Evolutionary conservation across 345 rosid genomes (phyloP).

Genomic region (Conringia planisiliqua): DNA sequence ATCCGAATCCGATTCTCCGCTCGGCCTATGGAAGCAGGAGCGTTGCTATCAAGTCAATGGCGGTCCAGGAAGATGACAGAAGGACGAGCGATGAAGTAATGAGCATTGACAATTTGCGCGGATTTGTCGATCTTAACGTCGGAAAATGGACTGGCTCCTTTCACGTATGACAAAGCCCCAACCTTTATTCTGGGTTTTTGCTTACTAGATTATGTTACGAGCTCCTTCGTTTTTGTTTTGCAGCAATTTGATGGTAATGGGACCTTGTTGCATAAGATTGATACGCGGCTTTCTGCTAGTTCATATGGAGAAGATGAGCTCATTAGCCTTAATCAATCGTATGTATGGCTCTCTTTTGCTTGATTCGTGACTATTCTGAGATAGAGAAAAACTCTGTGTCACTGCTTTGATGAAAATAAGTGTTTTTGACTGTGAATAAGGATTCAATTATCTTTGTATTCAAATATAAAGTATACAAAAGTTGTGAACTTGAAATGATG

Average conservation of each 20-base stretch:
- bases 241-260: conserved; percentile 90
- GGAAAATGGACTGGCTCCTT: conserved; percentile 91
- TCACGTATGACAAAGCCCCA: conserved; percentile 38
- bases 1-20: background rate
- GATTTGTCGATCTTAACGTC: conserved; percentile 57
- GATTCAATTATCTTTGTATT: background rate
- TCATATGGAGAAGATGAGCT: conserved; percentile 90
- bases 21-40: conserved; percentile 32
- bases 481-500: background rate
- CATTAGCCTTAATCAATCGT: conserved; percentile 91
- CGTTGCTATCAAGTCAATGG: conserved; percentile 28
- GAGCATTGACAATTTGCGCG: conserved; percentile 67
- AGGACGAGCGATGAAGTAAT: conserved; percentile 46
- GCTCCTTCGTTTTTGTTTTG: conserved; percentile 1
- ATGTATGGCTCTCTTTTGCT: conserved; percentile 39
- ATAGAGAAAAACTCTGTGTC: background rate
- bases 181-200: background rate
- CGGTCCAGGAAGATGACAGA: conserved; percentile 35
- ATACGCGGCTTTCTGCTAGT: conserved; percentile 65
- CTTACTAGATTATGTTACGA: background rate
- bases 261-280: conserved; percentile 61
- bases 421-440: background rate
- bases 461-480: background rate
- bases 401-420: background rate
- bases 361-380: background rate